phyloP scores from a whole-genome alignment of 1,284 basidiomycete species.

The Leccinum colubrinum region DNA sequence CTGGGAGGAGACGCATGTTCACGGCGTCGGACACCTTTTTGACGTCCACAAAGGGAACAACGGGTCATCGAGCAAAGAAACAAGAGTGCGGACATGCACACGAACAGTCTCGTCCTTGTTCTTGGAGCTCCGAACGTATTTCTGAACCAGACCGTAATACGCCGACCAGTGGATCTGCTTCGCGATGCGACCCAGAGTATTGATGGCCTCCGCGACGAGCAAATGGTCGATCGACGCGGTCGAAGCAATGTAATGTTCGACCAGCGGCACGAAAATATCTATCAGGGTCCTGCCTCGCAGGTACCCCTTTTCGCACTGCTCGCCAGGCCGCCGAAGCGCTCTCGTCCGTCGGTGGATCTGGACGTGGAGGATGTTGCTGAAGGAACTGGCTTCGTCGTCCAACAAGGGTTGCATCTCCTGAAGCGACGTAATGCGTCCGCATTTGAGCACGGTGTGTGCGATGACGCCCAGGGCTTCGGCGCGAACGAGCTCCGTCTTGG shows the following conservation, averaged over 20 bases:
- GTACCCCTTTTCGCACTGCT: constrained; percentile 71
- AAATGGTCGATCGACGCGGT: constrained; percentile 83
- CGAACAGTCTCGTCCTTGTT: constrained; percentile 77
- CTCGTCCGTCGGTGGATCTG: constrained; percentile 91
- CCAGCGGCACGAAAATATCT: constrained; percentile 86
- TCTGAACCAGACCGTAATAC: constrained; percentile 81
- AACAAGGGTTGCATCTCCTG: constrained; percentile 82
- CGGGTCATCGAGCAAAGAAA: constrained; percentile 70
- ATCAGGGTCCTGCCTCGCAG: constrained; percentile 74
- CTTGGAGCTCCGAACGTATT: constrained; percentile 77
- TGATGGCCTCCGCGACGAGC: constrained; percentile 89
- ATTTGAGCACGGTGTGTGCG: constrained; percentile 72
- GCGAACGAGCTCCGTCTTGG: constrained; percentile 85
- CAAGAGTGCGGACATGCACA: constrained; percentile 84
- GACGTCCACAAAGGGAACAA: constrained; percentile 26
- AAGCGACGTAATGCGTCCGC: constrained; percentile 58
- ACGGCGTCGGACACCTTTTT: constrained; percentile 76
- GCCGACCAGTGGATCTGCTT: constrained; percentile 80
- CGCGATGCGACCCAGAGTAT: constrained; percentile 73
- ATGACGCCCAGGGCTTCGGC: constrained; percentile 84
- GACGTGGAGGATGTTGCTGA: constrained; percentile 95
- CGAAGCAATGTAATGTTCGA: constrained; percentile 79
- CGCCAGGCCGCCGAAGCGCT: constrained; percentile 84
- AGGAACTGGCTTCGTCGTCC: constrained; percentile 97
- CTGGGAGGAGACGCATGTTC: constrained; percentile 72